phyloP scores from a whole-genome alignment of 1,139 yeast genomes.

The Casaregolazyma suthepensis region DNA sequence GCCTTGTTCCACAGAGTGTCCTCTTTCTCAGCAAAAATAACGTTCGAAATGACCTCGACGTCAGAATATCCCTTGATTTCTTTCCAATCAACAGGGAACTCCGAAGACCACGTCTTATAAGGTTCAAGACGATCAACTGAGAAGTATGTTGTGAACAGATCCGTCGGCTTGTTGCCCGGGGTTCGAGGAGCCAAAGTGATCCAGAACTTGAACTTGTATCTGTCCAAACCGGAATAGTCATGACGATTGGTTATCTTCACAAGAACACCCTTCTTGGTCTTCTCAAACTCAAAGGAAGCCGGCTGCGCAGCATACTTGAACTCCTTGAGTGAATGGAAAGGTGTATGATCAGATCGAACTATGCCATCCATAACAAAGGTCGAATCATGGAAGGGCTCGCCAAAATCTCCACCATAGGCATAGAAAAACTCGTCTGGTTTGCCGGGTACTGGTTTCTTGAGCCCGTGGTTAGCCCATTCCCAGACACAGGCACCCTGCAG shows the following conservation, averaged over 20 bases:
- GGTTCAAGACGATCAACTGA: not conserved
- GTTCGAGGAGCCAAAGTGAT: constrained; percentile 3
- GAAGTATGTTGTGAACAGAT: not conserved
- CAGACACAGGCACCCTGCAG: constrained; percentile 37
- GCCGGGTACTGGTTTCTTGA: constrained; percentile 20
- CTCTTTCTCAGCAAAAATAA: constrained; percentile 14
- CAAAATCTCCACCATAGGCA: constrained; percentile 37
- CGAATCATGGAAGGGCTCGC: constrained; percentile 33
- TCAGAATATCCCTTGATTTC: constrained; percentile 2
- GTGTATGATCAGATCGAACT: constrained; percentile 29
- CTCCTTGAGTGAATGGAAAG: constrained; percentile 34
- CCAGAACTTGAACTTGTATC: constrained; percentile 8
- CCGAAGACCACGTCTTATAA: not conserved
- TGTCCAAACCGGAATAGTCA: constrained; percentile 12
- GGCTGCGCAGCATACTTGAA: constrained; percentile 33
- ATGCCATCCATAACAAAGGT: constrained; percentile 36
- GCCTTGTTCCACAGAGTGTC: constrained; percentile 21
- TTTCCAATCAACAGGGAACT: constrained; percentile 7
- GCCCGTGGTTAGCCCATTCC: constrained; percentile 39
- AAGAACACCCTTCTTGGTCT: not conserved
- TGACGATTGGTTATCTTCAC: constrained; percentile 11
- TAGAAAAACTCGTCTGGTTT: constrained; percentile 16
- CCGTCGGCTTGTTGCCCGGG: not conserved
- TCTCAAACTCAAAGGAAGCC: constrained; percentile 17
- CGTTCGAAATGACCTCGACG: constrained; percentile 14